Base-by-base conservation (phyloP, 345 rosid species). In the Populus simonii region DNA sequence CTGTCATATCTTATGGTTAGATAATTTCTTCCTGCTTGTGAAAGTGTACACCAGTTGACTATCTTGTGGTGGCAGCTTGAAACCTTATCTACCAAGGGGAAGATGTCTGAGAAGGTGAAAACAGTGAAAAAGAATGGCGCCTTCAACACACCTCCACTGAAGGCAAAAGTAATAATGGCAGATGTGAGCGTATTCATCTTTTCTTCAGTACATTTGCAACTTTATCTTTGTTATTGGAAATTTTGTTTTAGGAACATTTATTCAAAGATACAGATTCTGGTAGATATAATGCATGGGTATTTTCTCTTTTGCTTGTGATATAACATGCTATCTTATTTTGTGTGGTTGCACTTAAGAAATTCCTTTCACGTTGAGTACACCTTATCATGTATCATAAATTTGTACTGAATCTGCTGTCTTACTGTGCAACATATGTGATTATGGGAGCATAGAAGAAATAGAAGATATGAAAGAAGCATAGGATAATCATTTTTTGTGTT, bases 81-180 rank as follows among this genome's bases (percentile, higher is more conserved):
- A 80, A 82, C 78, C 77, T 85, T 80, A 51, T 80, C 75, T 55
- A 31, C 74, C n/a, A 92, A 87, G 85, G 83, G 83, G 68, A 84
- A 84, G 71, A 55, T 83, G 59, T 71, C 85, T 49, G 87, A 86
- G 47, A 93, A 91, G 87, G 79, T 79, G 79, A 92, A 95, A 78
- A 79, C 87, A 62, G 76, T 77, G 66, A 92, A 90, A 79, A 90
- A 82, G 79, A 85, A 76, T 78, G 81, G 77, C 72, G 59, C 68
- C 70, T 47, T 83, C 23, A 71, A 67, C 74, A 70, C 81, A 67
- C 84, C 86, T 29, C 88, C 63, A 63, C 55, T 84, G 75, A 89
- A 70, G 79, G 25, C 83, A 27, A 92, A 90, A 80, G 86, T 93
- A 71, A 93, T 95, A 87, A 75, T 90, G 87, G 92, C 85, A 38